Conservation (phyloP, 768 basidiomycete genomes). For the Roridomyces roridus region DNA sequence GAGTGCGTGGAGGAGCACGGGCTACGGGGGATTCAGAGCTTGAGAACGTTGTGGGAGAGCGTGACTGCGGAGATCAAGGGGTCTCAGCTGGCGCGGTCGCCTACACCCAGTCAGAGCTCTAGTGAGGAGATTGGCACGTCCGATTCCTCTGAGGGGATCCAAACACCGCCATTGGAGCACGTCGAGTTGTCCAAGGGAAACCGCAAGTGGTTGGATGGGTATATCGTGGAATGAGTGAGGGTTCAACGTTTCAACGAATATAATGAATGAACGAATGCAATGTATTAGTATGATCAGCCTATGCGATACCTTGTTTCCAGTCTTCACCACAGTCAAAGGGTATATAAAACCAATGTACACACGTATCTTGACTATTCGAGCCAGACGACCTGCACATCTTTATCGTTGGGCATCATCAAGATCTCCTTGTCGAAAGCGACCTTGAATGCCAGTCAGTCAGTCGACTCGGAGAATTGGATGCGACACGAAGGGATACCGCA, state of each 20-base stretch:
- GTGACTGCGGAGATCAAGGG: slow-evolving; percentile 2
- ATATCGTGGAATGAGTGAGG: slow-evolving; percentile 3
- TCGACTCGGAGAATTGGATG: not conserved
- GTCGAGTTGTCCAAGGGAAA: not conserved
- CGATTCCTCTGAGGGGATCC: not conserved
- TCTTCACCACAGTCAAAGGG: too few relatives aligned
- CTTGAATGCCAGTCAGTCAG: slow-evolving; percentile 26
- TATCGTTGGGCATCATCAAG: slow-evolving; percentile 57
- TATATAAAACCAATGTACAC: too few relatives aligned
- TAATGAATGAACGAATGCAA: too few relatives aligned
- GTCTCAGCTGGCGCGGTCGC: not conserved
- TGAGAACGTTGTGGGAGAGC: slow-evolving; percentile 28
- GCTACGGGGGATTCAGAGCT: slow-evolving; percentile 30
- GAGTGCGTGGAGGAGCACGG: slow-evolving; percentile 33
- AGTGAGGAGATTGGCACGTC: not conserved
- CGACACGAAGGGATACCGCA: slow-evolving; percentile 26
- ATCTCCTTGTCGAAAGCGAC: slow-evolving; percentile 52
- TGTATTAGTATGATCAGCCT: too few relatives aligned
- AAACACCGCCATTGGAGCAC: not conserved
- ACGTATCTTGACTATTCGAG: slow-evolving; percentile 29
- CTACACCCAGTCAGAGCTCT: slow-evolving; percentile 5
- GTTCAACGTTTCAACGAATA: not conserved
- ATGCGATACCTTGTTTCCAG: too few relatives aligned
- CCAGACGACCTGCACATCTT: slow-evolving; percentile 50
- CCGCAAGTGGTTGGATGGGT: not conserved